Evolutionary conservation across 78 protist genomes (phyloP), one percentile per base, ranked within the genome.

Genomic region (Bodo saltans): DNA sequence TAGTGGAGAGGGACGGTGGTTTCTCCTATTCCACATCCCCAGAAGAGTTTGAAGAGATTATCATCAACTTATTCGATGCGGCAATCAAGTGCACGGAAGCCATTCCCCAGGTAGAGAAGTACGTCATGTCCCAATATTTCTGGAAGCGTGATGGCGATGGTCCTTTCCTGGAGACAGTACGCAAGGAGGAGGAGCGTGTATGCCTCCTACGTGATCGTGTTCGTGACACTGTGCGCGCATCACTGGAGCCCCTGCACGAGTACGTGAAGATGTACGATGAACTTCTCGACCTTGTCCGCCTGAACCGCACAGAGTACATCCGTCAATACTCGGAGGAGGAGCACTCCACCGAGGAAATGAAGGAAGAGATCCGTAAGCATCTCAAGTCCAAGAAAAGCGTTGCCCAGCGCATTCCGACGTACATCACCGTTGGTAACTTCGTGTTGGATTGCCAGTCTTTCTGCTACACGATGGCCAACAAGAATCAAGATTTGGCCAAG

Each of bases 61-160:
- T 86, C 29, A 37, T 71, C 33, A 0, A 67, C 41, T 0, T 90
- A n/a, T 88, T 78, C 78, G 89, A 78, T 42, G 72, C 72, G 42
- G 92, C 72, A 4, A 8, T 88, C 42, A 25, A 0, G 27, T 1
- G 82, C 26, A 11, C 39, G 29, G 70, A 40, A 28, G 86, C 72
- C 70, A 42, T 93, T 72, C 89, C 88, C 3, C 91, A 86, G 85
- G 53, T 93, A 33, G 95, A 93, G 85, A 42, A 69, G 42, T 71
- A 17, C 32, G 83, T 93, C 32, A 88, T 92, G 92, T 71, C 80
- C 35, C 0, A 78, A 8, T 85, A 89, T 35, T 88, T 90, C 72
- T 91, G 94, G 94, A 25, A 75, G 37, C 17, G 35, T 17, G 73
- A 81, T 26, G 40, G 40, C 29, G 11, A 73, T 53, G 75, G 68